Conservation (phyloP, 768 basidiomycete species). For the Coprinopsis strossmayeri region DNA sequence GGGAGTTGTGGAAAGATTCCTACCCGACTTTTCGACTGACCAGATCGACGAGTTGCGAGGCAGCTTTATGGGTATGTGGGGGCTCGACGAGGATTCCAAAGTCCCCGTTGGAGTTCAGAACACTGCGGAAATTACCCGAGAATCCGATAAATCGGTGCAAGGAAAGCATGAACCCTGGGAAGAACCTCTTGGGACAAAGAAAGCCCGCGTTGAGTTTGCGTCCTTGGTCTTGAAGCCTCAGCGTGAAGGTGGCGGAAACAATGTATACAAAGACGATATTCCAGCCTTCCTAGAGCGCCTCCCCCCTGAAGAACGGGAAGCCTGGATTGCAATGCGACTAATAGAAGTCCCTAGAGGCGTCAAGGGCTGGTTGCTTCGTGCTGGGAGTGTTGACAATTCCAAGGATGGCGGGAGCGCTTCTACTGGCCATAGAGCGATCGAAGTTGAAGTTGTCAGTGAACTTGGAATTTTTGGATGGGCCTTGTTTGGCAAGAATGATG, state of each 20-base stretch:
- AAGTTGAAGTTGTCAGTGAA: constrained; percentile 77
- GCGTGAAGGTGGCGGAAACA: constrained; percentile 97
- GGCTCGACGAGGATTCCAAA: constrained; percentile 35
- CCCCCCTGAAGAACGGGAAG: constrained; percentile 54
- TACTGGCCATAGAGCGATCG: constrained; percentile 32
- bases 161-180: constrained; percentile 14
- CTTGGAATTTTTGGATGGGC: constrained; percentile 90
- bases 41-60: constrained; percentile 51
- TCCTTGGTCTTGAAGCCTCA: constrained; percentile 91
- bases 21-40: constrained; percentile 33
- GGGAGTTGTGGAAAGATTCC: constrained; percentile 69
- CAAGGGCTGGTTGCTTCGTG: constrained; percentile 71
- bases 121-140: too few relatives aligned
- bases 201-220: constrained; percentile 43
- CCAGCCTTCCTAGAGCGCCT: constrained; percentile 67
- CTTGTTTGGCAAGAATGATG: constrained; percentile 47
- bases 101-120: too few relatives aligned
- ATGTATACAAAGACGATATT: constrained; percentile 83
- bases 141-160: not conserved
- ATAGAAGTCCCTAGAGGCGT: constrained; percentile 70
- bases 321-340: constrained; percentile 95
- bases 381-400: constrained; percentile 37
- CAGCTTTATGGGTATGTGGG: constrained; percentile 90
- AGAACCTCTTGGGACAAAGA: constrained; percentile 37
- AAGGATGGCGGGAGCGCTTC: not conserved